phyloP scores from a whole-genome alignment of 2,329 filamentous ascomycete genomes.

The Aspergillus flavus region DNA sequence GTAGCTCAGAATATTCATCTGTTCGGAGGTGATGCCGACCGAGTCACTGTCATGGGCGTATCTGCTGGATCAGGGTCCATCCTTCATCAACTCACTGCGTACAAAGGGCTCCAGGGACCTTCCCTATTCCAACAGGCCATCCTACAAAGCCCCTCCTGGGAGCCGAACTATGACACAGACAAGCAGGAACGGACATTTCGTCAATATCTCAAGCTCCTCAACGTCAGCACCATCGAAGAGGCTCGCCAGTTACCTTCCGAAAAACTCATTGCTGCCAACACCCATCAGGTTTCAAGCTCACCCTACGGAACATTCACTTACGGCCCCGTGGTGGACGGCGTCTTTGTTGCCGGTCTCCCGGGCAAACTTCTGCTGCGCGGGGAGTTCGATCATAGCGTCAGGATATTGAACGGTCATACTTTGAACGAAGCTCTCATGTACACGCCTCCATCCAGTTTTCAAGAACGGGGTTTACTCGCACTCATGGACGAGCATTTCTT shows the following conservation, averaged over 20 bases:
- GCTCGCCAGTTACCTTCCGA: conserved; percentile 45
- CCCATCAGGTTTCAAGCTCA: conserved; percentile 41
- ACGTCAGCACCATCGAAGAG: conserved; percentile 49
- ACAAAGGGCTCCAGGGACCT: conserved; percentile 46
- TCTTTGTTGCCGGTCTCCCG: conserved; percentile 52
- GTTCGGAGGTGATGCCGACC: conserved; percentile 57
- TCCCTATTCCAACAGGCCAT: conserved; percentile 44
- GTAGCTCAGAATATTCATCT: conserved; percentile 56
- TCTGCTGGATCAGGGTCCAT: conserved; percentile 58
- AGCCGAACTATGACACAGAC: conserved; percentile 34
- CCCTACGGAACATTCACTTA: conserved; percentile 49
- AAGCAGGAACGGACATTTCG: conserved; percentile 44
- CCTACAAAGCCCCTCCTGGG: conserved; percentile 46
- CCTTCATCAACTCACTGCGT: conserved; percentile 59
- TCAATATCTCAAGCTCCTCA: conserved; percentile 44
- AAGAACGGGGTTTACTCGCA: conserved; percentile 12
- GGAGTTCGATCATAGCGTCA: conserved; percentile 43
- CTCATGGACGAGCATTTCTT: conserved; percentile 20
- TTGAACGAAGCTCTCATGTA: conserved; percentile 47
- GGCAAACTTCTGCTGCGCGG: conserved; percentile 43
- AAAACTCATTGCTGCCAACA: conserved; percentile 48
- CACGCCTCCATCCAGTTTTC: conserved; percentile 36
- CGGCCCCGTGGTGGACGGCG: conserved; percentile 53
- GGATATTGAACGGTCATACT: conserved; percentile 51
- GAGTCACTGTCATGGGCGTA: conserved; percentile 49